Base-by-base conservation (phyloP, 306 rosid genomes). In the Notholithocarpus densiflorus region DNA sequence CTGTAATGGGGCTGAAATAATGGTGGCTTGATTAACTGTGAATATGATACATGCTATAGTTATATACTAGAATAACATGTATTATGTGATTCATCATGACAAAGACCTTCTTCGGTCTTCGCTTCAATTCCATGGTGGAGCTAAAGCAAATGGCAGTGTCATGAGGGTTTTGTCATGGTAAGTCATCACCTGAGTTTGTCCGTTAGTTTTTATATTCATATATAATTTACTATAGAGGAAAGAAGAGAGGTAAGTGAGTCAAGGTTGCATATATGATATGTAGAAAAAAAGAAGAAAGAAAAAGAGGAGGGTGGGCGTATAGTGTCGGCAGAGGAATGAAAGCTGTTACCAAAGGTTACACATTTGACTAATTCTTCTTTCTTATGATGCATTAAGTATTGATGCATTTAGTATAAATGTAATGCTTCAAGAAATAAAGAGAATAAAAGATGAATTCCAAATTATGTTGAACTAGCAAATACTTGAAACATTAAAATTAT, bases 1-100 rank as follows among this genome's bases (percentile, higher is more conserved):
- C 23, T n/a, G 17, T 19, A 48, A 74, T 2, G 78, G 4, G 21
- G 75, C 72, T 32, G 88, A 84, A 32, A 48, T 53, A 32, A 48
- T 53, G 81, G 62, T 71, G 73, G n/a, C 31, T 65, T 53, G 84
- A 86, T 66, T 77, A n/a, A 76, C 27, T 56, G 75, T 71, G 81
- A 71, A 75, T 79, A 56, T 14, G 76, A 56, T 56, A 31, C 56
- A 2, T 24, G 5, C 12, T 26, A 12, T 3, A 10, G 5, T 12
- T 14, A 12, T 11, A 10, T 48, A 11, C 15, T 45, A 45, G 0
- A 2, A 48, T 12, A 3, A 48, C 5, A 48, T 48, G 53, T 48
- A 48, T 5, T 27, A 2, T 2, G 69, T 26, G 69, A 62, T 27
- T 27, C 43, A 14, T 27, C 40, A 62, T 15, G 21, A 62, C 69